These are phyloP conservation scores for Pharus latifolius DNA, from an alignment of 176 grass and related monocot genomes.

Conservation along the genomic window DNA sequence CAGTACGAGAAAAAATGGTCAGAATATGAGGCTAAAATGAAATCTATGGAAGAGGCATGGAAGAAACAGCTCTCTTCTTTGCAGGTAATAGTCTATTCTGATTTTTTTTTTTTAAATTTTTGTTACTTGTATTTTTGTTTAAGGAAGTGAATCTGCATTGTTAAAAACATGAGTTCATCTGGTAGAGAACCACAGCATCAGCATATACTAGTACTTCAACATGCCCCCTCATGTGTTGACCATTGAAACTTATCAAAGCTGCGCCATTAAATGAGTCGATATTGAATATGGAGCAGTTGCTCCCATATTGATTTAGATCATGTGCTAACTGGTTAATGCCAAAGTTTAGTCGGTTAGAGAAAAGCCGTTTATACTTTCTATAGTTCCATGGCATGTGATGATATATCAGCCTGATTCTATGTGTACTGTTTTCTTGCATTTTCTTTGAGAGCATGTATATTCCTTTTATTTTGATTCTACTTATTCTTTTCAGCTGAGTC, in stretches of 20 bases:
- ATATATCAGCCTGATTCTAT: no score
- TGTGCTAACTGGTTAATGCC: background rate
- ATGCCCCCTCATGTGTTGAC: background rate
- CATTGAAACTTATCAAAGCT: background rate
- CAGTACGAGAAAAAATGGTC: slow-evolving; percentile 84
- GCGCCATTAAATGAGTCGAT: background rate
- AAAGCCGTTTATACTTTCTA: background rate
- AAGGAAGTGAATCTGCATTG: background rate
- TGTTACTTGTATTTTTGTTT: background rate
- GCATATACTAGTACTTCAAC: background rate
- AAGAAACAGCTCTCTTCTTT: slow-evolving; percentile 83
- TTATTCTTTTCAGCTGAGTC: slow-evolving; percentile 49
- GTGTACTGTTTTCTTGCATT: background rate
- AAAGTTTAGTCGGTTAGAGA: background rate
- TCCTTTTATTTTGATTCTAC: slow-evolving; percentile 11
- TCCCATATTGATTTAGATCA: background rate
- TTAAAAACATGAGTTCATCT: slow-evolving; percentile 8
- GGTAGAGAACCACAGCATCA: background rate
- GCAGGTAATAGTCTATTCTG: slow-evolving; percentile 45
- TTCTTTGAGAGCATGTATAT: background rate
- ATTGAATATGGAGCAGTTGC: background rate
- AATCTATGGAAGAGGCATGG: slow-evolving; percentile 78
- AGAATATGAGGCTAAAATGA: slow-evolving; percentile 90
- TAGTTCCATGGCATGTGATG: background rate
- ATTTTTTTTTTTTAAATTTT: background rate